phyloP scores from a whole-genome alignment of 768 basidiomycete species.

The Terana coerulea region DNA sequence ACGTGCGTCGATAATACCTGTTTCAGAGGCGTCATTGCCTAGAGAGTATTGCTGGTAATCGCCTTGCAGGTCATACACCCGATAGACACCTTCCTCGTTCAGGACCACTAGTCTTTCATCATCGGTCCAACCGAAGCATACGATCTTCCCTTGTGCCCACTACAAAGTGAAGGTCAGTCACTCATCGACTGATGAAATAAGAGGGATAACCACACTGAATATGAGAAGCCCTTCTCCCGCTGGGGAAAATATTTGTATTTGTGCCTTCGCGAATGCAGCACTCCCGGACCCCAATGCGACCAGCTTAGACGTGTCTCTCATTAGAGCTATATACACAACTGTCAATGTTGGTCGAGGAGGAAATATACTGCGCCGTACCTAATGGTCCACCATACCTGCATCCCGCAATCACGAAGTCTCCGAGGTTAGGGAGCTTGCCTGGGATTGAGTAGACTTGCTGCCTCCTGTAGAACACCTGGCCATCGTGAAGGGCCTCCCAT shows the following conservation, averaged over 20 bases:
- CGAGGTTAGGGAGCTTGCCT: slow-evolving; percentile 73
- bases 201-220: slow-evolving; percentile 62
- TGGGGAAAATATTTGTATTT: slow-evolving; percentile 85
- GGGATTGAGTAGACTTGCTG: slow-evolving; percentile 81
- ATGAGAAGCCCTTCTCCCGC: slow-evolving; percentile 70
- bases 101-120: slow-evolving; percentile 81
- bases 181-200: slow-evolving; percentile 2
- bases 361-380: slow-evolving; percentile 44
- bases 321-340: slow-evolving; percentile 68
- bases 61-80: slow-evolving; percentile 83
- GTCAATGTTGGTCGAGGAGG: background rate
- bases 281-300: slow-evolving; percentile 62
- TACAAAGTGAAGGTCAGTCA: slow-evolving; percentile 28
- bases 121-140: slow-evolving; percentile 81
- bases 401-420: slow-evolving; percentile 76
- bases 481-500: slow-evolving; percentile 92
- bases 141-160: slow-evolving; percentile 89
- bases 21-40: slow-evolving; percentile 75
- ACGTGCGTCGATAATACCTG: slow-evolving; percentile 80
- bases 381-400: slow-evolving; percentile 88
- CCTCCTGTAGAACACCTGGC: slow-evolving; percentile 82
- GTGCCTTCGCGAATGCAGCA: slow-evolving; percentile 62
- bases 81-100: slow-evolving; percentile 90
- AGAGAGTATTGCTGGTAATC: slow-evolving; percentile 85
- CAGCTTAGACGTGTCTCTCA: slow-evolving; percentile 80